Base-by-base conservation (phyloP, 768 basidiomycete genomes). In the Porphyrellus cyaneotinctus region DNA sequence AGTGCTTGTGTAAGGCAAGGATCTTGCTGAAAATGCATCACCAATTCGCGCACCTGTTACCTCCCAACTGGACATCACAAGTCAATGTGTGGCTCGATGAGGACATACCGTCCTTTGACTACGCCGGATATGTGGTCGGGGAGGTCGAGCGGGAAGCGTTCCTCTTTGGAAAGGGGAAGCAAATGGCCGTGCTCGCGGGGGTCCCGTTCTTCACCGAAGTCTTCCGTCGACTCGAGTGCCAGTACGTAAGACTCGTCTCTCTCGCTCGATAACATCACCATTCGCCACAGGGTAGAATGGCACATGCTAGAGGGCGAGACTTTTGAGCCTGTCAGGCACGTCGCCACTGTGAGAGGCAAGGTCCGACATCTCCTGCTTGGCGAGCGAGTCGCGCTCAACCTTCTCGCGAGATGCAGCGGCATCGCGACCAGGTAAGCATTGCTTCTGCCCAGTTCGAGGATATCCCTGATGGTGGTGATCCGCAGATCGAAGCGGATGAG, bases 81-180 rank as follows among this genome's bases (percentile, higher is more conserved):
- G 80, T 98, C 48, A 72, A 78, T 3, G 73, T 67, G 14, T 99
- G 95, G 95, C 81, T 95, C 28, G 82, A 82, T 9, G 95, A 99
- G 72, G 95, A 98, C 65, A 89, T 87, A 0, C 95, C 95, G 1
- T 94, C 91, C 1, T 97, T 97, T 60, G 95, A 99, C 70, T 97
- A 92, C 58, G 95, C 89, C 35, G 95, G 95, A 2, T 95, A 88
- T 64, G 92, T 98, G 43, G 95, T 99, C 10, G 95, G 95, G 14
- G 95, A 98, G 65, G 87, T 80, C 8, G 73, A 80, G 33, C 84
- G 92, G 37, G 85, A 89, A 66, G 97, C 97, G 8, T 87, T 85
- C 65, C 80, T 98, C 17, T 79, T 92, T 60, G 95, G 94, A 44
- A 98, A 99, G 74, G 92, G 91, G 53, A 82, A 83, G 47, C 78